Conservation (phyloP, 176 grass and related monocot genomes). For the Oryza meridionalis region DNA sequence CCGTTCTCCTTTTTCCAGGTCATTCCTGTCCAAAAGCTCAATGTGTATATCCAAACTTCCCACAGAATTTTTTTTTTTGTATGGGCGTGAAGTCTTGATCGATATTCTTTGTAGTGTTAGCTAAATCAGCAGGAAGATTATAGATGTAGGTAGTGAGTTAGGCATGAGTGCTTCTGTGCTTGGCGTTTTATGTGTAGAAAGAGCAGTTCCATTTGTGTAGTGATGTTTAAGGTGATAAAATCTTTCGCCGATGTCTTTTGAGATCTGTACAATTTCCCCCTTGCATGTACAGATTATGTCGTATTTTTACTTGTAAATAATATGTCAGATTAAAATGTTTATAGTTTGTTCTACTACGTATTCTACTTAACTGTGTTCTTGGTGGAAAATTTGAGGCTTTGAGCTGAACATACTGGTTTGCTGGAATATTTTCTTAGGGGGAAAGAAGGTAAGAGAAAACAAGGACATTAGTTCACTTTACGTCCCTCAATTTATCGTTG, state of each 20-base stretch:
- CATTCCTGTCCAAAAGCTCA: slow-evolving; percentile 27
- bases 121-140: slow-evolving; percentile 1
- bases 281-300: not conserved
- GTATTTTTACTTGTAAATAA: slow-evolving; percentile 25
- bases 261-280: not conserved
- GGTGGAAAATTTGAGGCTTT: not conserved
- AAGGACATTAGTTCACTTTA: too few relatives aligned
- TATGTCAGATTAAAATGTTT: not conserved
- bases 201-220: not conserved
- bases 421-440: not conserved
- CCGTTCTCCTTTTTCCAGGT: not conserved
- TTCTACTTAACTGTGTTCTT: not conserved
- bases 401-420: not conserved
- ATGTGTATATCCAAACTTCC: slow-evolving; percentile 32
- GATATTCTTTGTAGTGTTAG: slow-evolving; percentile 35
- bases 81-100: not conserved
- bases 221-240: not conserved
- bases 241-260: not conserved
- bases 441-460: not conserved
- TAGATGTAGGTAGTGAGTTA: slow-evolving; percentile 14
- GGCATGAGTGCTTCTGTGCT: not conserved
- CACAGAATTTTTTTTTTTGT: not conserved
- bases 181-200: slow-evolving; percentile 7
- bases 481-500: too few relatives aligned
- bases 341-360: not conserved